These are phyloP conservation scores for Schwanniomyces sp. DNA, from an alignment of 805 yeast genomes.

Conservation along the genomic window DNA sequence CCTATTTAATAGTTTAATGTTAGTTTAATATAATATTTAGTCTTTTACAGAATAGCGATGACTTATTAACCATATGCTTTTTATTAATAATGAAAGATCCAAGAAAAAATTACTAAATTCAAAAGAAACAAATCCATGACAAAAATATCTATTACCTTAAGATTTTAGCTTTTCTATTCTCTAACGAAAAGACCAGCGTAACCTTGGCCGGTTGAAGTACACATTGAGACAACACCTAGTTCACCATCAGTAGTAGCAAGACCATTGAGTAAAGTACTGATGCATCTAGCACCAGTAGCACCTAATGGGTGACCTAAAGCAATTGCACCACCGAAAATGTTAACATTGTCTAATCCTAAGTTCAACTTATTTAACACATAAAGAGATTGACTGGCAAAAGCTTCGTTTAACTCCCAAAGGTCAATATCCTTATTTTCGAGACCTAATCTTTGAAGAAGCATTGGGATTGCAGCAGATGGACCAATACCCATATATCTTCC, in stretches of 20 bases:
- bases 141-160: neutral
- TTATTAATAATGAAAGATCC: neutral
- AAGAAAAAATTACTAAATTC: neutral
- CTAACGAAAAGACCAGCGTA: conserved; percentile 33
- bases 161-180: conserved; percentile 12
- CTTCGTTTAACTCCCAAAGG: conserved; percentile 35
- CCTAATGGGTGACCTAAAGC: conserved; percentile 48
- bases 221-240: conserved; percentile 40
- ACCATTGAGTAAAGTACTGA: conserved; percentile 36
- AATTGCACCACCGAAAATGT: conserved; percentile 17
- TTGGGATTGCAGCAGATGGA: conserved; percentile 34
- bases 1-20: no score
- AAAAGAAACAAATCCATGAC: neutral
- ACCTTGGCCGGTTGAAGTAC: conserved; percentile 42
- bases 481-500: conserved; percentile 37
- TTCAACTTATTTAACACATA: conserved; percentile 25
- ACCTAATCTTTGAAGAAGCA: conserved; percentile 19
- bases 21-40: neutral
- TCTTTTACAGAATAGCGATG: no score
- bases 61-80: no score
- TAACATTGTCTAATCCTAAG: conserved; percentile 39
- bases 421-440: conserved; percentile 24
- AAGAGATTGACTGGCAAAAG: conserved; percentile 36
- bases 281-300: conserved; percentile 55
- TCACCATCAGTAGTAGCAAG: conserved; percentile 25